Percentiles rank a stretch among this genome's conserved stretches.
Conservation (phyloP, 169 alveolate species). For the Eimeria zaria region DNA sequence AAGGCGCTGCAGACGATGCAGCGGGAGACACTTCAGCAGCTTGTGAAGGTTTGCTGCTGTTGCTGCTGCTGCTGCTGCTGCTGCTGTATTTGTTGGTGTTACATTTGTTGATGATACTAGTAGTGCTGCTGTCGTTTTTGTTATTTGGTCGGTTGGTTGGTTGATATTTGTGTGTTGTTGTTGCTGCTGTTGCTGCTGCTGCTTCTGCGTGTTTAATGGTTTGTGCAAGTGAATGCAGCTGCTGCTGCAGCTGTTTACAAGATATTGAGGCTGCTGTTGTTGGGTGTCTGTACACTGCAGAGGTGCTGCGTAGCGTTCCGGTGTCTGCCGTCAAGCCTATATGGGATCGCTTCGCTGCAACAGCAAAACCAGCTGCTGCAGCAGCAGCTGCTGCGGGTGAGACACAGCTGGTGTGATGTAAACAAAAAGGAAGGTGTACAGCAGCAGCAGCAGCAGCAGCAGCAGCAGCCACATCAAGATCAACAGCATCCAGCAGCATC, state of each 20-base stretch:
- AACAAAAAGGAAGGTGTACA: neutral
- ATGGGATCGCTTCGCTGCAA: slow-evolving; percentile 14
- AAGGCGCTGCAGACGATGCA: slow-evolving; percentile 64
- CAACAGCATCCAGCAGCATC: neutral
- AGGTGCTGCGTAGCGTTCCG: slow-evolving; percentile 72
- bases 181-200: slow-evolving; percentile 1
- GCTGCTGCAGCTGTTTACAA: neutral
- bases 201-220: neutral
- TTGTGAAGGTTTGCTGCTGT: slow-evolving; percentile 59
- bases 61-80: slow-evolving; percentile 29
- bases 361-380: slow-evolving; percentile 40
- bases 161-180: too few relatives aligned
- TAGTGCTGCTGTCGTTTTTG: neutral
- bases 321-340: slow-evolving; percentile 32
- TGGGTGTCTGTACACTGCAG: slow-evolving; percentile 59
- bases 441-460: slow-evolving; percentile 32
- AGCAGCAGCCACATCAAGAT: slow-evolving; percentile 26
- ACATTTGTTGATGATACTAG: neutral
- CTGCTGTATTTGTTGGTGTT: neutral
- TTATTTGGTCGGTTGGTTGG: neutral
- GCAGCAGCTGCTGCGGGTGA: slow-evolving; percentile 59
- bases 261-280: neutral
- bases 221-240: neutral
- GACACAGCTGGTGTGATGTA: neutral
- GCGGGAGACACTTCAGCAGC: slow-evolving; percentile 65